A percentile compares a stretch with the other conserved stretches of the same genome.
Evolutionary conservation across 2,329 filamentous ascomycete genomes (phyloP).

Genomic region (Calycina marina): DNA sequence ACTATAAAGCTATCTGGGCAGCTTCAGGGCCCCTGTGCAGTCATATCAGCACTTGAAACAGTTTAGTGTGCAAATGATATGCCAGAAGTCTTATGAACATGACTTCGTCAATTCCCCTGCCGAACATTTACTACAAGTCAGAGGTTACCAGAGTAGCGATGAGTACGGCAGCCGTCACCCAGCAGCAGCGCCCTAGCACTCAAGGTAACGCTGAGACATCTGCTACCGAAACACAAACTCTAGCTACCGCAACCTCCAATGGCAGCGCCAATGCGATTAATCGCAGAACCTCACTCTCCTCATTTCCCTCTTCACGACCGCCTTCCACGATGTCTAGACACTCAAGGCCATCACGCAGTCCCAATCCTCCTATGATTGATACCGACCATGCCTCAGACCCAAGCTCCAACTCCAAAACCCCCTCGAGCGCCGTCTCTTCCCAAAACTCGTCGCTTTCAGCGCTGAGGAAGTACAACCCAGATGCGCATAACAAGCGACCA

Average conservation of each 20-base stretch:
- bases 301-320: constrained; percentile 43
- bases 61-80: no score
- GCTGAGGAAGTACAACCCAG: constrained; percentile 34
- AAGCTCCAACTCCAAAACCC: constrained; percentile 44
- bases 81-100: no score
- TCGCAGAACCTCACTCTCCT: constrained; percentile 45
- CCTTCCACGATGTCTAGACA: constrained; percentile 40
- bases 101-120: constrained; percentile 9
- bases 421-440: constrained; percentile 40
- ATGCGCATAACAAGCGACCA: constrained; percentile 37
- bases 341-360: constrained; percentile 38
- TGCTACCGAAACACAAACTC: constrained; percentile 23
- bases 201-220: constrained; percentile 12
- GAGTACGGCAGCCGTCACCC: no score
- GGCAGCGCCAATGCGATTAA: constrained; percentile 17
- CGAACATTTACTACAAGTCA: constrained; percentile 9
- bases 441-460: constrained; percentile 41
- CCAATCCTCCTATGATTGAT: constrained; percentile 32
- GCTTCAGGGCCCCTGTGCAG: no score
- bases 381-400: constrained; percentile 42
- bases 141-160: constrained; percentile 10
- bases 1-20: no score
- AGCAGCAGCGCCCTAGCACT: constrained; percentile 14
- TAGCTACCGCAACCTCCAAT: constrained; percentile 21
- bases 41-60: no score